These are phyloP conservation scores for Magnusiomyces tetraspermus DNA, from an alignment of 1,139 yeast genomes.

Conservation along the genomic window DNA sequence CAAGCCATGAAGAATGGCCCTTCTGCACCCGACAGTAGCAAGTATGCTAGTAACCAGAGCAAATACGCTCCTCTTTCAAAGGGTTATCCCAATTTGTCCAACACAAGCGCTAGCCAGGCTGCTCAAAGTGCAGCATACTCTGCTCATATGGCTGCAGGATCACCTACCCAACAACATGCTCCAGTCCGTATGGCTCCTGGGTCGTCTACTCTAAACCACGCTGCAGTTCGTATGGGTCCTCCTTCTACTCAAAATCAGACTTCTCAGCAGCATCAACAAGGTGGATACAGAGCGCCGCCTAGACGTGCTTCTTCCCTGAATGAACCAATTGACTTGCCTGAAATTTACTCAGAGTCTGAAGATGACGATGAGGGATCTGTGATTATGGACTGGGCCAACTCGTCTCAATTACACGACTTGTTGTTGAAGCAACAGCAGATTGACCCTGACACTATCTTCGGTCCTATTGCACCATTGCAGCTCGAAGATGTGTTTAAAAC, in stretches of 20 bases:
- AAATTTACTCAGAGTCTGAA: slow-evolving; percentile 47
- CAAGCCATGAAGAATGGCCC: slow-evolving; percentile 18
- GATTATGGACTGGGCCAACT: slow-evolving; percentile 62
- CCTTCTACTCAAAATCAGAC: not conserved
- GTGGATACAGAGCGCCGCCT: slow-evolving; percentile 16
- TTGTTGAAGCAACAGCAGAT: slow-evolving; percentile 49
- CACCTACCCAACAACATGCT: not conserved
- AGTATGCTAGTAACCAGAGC: slow-evolving; percentile 30
- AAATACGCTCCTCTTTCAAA: slow-evolving; percentile 24
- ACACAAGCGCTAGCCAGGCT: slow-evolving; percentile 1
- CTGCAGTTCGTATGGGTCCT: too few species aligned
- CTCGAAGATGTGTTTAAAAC: slow-evolving; percentile 60
- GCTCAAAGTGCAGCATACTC: not conserved
- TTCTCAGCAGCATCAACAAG: slow-evolving; percentile 9
- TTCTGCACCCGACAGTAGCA: slow-evolving; percentile 31
- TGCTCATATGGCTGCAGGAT: not conserved
- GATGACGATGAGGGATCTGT: slow-evolving; percentile 45
- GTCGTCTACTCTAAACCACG: not conserved
- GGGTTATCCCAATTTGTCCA: slow-evolving; percentile 13
- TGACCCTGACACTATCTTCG: slow-evolving; percentile 70
- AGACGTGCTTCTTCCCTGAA: not conserved
- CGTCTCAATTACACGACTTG: slow-evolving; percentile 48
- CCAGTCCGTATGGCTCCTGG: not conserved
- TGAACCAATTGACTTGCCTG: slow-evolving; percentile 31
- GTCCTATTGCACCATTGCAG: slow-evolving; percentile 60